Evolutionary conservation across 345 rosid species (phyloP).

Genomic region (Kandelia obovata): DNA sequence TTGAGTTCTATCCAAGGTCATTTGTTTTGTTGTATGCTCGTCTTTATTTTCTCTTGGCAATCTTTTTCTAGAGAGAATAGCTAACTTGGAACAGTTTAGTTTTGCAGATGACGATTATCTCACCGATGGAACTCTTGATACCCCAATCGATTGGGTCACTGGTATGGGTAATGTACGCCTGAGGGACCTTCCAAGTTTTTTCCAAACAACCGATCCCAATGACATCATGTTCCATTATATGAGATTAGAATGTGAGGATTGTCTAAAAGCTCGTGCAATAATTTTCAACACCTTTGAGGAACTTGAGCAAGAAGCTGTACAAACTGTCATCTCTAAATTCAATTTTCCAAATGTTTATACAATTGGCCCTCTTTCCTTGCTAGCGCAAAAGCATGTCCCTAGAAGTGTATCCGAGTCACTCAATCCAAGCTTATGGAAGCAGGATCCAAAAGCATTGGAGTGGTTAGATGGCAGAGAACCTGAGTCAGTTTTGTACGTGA

Average conservation of each 20-base stretch:
- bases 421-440: constrained; percentile 20
- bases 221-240: constrained; percentile 17
- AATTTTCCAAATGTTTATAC: constrained; percentile 15
- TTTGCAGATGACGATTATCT: constrained; percentile 16
- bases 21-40: too few relatives aligned
- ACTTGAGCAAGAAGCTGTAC: background rate
- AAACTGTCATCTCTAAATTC: constrained; percentile 8
- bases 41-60: too few relatives aligned
- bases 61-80: too few relatives aligned
- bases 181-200: constrained; percentile 18
- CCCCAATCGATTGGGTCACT: constrained; percentile 16
- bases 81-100: too few relatives aligned
- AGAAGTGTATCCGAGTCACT: background rate
- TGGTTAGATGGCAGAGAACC: constrained; percentile 20
- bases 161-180: constrained; percentile 20
- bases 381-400: background rate
- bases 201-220: constrained; percentile 10
- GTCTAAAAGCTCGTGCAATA: background rate
- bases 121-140: constrained; percentile 13
- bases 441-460: constrained; percentile 8
- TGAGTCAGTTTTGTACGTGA: constrained; percentile 18
- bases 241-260: constrained; percentile 11
- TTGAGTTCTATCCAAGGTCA: too few relatives aligned
- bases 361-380: constrained; percentile 18
- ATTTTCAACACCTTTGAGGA: constrained; percentile 18